Conservation (phyloP, 106 monocot genomes). For the Platanthera guangdongensis region DNA sequence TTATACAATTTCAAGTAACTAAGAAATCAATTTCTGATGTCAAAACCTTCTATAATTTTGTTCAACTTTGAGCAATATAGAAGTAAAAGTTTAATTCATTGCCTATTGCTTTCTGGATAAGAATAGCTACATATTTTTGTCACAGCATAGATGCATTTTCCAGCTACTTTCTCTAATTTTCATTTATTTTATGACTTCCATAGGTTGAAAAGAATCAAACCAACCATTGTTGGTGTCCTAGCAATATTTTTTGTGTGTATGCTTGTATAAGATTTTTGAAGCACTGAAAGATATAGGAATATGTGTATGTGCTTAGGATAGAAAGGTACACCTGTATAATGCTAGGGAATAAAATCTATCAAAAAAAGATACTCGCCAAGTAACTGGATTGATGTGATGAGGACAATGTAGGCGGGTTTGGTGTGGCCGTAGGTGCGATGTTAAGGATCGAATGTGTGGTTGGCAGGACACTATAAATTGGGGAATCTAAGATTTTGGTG, state of each 20-base stretch:
- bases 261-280: no score
- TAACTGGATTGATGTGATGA: no score
- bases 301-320: background rate
- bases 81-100: background rate
- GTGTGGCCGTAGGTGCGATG: no score
- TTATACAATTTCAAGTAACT: background rate
- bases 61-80: background rate
- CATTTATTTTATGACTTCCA: background rate
- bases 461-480: no score
- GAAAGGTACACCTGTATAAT: no score
- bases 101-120: background rate
- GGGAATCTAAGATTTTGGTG: no score
- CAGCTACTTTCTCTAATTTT: background rate
- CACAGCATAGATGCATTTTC: background rate
- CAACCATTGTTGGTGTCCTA: background rate
- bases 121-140: background rate
- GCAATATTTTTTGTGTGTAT: background rate
- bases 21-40: background rate
- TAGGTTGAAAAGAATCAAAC: background rate
- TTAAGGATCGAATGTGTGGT: no score
- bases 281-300: background rate
- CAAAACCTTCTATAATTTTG: background rate
- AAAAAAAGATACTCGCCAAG: no score
- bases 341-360: no score
- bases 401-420: no score